Base-by-base conservation (phyloP, 2,329 filamentous ascomycete genomes). In the Hysterium pulicare region DNA sequence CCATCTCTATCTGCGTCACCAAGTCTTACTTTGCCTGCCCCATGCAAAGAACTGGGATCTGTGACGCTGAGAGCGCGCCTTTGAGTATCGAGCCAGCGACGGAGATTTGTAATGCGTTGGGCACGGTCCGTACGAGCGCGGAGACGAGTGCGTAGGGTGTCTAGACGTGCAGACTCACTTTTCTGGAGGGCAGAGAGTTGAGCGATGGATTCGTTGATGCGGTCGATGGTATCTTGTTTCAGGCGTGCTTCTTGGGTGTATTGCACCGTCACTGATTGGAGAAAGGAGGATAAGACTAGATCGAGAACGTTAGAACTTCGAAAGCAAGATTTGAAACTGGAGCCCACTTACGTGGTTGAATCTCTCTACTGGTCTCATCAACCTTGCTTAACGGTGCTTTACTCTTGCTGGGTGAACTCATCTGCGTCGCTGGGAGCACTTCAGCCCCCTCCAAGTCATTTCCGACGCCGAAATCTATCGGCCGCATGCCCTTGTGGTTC, bases 391-490 rank as follows among this genome's bases (percentile, higher is more conserved):
- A 44, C 2, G 64, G 64, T 17, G 58, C 62, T 40, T 67, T 67
- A 16, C 57, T 58, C 40, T 67, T 68, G 23, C 58, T 65, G 3
- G 65, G 65, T 33, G 62, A 66, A 40, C 50, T 54, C 22, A 51
- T 51, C 11, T 55, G 50, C 3, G 51, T 53, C 35, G 76, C 50
- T 79, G 76, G 50, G 60, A 78, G 49, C 67, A 72, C 55, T 44
- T 49, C 41, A 8, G 59, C 54, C 30, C 59, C 59, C 28, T 76
- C 73, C 49, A 74, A 71, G 38, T 88, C 85, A 8, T 81, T 81
- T 4, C 89, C 89, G 21, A 97, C 88, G 7, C 91, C 91, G 70
- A 98, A 98, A 64, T 97, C 93, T n/a, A 90, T 76, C 1, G 93
- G 90, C 30, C 88, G 79, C 10, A 97, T 76, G 16, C 91, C 90